Conservation (phyloP, 495 filamentous ascomycete species). For the Gamarada debralockiae region DNA sequence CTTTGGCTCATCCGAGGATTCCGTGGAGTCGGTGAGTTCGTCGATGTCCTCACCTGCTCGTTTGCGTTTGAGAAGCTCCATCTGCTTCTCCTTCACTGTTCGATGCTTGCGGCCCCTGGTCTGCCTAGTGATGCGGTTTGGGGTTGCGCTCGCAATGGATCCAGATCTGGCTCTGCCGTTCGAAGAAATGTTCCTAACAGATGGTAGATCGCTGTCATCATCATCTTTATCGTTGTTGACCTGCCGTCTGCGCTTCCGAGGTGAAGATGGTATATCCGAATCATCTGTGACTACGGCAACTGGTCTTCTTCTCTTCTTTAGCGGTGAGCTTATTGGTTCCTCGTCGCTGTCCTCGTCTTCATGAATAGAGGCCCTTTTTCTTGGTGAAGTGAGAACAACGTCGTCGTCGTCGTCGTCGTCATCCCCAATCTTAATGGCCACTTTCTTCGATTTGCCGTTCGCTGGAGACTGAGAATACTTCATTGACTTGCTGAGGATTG, state of each 20-base stretch:
- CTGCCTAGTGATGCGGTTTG: conserved; percentile 13
- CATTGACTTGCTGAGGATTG: too few species aligned
- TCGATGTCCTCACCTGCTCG: conserved; percentile 53
- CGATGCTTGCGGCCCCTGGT: conserved; percentile 22
- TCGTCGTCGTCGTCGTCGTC: conserved; percentile 4
- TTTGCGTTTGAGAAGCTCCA: conserved; percentile 52
- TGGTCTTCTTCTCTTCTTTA: background rate
- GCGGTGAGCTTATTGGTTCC: conserved; percentile 18
- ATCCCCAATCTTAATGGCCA: background rate
- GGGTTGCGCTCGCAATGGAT: conserved; percentile 20
- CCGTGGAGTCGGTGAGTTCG: conserved; percentile 31
- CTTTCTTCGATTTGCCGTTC: too few species aligned
- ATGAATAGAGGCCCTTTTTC: background rate
- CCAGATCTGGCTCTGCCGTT: conserved; percentile 16
- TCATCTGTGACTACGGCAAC: background rate
- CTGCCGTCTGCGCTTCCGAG: background rate
- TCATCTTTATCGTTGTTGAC: conserved; percentile 9
- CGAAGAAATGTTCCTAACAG: conserved; percentile 17
- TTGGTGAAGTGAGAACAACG: conserved; percentile 1
- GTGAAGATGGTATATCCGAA: background rate
- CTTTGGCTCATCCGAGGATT: conserved; percentile 29
- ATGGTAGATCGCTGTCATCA: conserved; percentile 21
- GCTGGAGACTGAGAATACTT: too few species aligned
- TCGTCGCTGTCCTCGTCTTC: conserved; percentile 45
- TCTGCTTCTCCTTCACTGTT: conserved; percentile 38